Evolutionary conservation across 2,329 filamentous ascomycete species (phyloP).

Genomic region (Lasiodiplodia sp.): DNA sequence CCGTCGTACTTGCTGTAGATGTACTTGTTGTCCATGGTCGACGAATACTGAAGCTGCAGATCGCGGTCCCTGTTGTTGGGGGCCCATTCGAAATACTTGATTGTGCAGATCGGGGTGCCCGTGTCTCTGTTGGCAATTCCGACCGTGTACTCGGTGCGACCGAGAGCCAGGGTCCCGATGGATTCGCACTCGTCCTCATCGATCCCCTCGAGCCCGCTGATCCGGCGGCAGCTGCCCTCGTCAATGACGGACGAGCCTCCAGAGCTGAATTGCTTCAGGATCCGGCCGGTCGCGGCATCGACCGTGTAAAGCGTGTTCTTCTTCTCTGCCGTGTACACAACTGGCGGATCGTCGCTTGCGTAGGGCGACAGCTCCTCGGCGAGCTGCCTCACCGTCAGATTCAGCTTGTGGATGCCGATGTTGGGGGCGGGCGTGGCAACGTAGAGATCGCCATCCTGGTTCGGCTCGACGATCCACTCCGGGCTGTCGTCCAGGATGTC

Average conservation of each 20-base stretch:
- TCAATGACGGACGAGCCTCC: conserved; percentile 72
- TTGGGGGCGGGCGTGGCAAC: conserved; percentile 76
- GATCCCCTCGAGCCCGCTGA: conserved; percentile 57
- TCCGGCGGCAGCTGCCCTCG: conserved; percentile 70
- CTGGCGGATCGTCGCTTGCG: conserved; percentile 72
- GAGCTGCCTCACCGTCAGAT: conserved; percentile 81
- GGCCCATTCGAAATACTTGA: conserved; percentile 93
- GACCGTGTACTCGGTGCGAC: conserved; percentile 88
- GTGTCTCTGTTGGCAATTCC: conserved; percentile 78
- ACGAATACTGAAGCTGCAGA: conserved; percentile 80
- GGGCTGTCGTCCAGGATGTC: conserved; percentile 74
- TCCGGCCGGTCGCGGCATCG: conserved; percentile 82
- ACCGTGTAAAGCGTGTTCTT: conserved; percentile 88
- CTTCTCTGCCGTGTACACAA: conserved; percentile 91
- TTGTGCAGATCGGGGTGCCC: conserved; percentile 80
- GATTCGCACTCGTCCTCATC: conserved; percentile 77
- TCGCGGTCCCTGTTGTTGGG: conserved; percentile 92
- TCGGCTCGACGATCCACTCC: conserved; percentile 95
- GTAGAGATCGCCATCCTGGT: conserved; percentile 83
- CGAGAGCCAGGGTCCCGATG: conserved; percentile 80
- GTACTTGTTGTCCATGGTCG: conserved; percentile 85
- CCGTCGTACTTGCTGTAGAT: conserved; percentile 89
- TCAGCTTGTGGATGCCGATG: conserved; percentile 69
- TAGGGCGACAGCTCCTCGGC: conserved; percentile 85
- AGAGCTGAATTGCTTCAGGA: conserved; percentile 85